A percentile compares a stretch with the other conserved stretches of the same genome.
Evolutionary conservation across 1,284 basidiomycete species (phyloP).

Genomic region (Omphalotus olearius): DNA sequence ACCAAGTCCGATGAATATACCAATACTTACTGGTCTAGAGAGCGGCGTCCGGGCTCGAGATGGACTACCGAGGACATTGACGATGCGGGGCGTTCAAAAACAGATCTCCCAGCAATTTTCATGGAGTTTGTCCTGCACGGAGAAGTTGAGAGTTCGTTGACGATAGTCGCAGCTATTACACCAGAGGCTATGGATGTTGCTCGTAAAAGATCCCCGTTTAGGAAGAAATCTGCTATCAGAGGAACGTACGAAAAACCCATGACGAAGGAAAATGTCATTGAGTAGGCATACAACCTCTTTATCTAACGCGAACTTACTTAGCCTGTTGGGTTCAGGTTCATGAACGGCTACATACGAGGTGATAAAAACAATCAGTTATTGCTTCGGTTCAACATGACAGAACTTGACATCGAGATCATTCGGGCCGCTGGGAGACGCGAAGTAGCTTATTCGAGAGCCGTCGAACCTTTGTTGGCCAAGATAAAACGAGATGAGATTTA

Average conservation of each 20-base stretch:
- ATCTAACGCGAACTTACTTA: not conserved
- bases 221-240: not conserved
- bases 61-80: not conserved
- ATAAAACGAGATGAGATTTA: not conserved
- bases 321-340: conserved; percentile 10
- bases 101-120: not conserved
- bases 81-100: not conserved
- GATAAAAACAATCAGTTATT: conserved; percentile 22
- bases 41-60: not conserved
- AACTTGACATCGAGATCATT: conserved; percentile 18
- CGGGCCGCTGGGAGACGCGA: conserved; percentile 4
- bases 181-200: not conserved
- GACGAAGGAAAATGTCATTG: conserved; percentile 15
- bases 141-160: not conserved
- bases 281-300: conserved; percentile 10
- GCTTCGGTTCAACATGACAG: conserved; percentile 20
- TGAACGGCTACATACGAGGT: conserved; percentile 21
- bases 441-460: not conserved
- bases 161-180: not conserved
- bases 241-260: not conserved
- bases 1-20: conserved; percentile 5
- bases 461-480: not conserved
- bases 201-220: not conserved
- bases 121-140: not conserved
- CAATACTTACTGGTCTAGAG: not conserved